Percentiles rank a stretch among this genome's conserved stretches.
phyloP scores from a whole-genome alignment of 768 basidiomycete genomes.

The Coprinellus micaceus region DNA sequence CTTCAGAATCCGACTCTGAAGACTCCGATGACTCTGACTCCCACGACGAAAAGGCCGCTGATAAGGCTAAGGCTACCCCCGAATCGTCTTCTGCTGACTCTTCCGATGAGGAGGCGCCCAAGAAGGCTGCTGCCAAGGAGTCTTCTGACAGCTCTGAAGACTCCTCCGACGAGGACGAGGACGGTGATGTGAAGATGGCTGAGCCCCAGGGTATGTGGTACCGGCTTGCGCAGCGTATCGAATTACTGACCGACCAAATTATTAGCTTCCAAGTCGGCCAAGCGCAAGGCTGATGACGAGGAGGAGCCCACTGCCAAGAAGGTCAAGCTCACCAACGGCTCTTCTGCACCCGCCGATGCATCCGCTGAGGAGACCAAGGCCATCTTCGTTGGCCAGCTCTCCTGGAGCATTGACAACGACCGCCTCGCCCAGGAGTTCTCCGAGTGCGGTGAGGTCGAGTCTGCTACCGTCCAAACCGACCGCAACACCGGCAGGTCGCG shows the following conservation, averaged over 20 bases:
- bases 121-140: conserved; percentile 20
- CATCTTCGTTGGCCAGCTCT: conserved; percentile 89
- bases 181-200: conserved; percentile 59
- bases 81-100: conserved; percentile 16
- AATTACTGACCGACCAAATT: conserved; percentile 5
- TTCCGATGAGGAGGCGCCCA: conserved; percentile 20
- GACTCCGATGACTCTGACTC: conserved; percentile 26
- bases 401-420: conserved; percentile 97
- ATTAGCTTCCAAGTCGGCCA: conserved; percentile 36
- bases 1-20: conserved; percentile 11
- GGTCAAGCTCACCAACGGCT: conserved; percentile 65
- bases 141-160: not conserved
- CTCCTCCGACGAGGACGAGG: conserved; percentile 31
- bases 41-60: conserved; percentile 20
- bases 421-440: conserved; percentile 90
- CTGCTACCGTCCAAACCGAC: conserved; percentile 86
- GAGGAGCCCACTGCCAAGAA: conserved; percentile 70
- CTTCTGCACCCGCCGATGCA: conserved; percentile 35
- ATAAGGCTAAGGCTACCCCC: conserved; percentile 12
- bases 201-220: conserved; percentile 27
- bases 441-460: conserved; percentile 81
- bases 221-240: conserved; percentile 24
- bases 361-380: conserved; percentile 55
- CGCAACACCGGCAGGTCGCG: conserved; percentile 78
- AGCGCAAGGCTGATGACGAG: conserved; percentile 78